Percentiles rank a stretch among this genome's conserved stretches.
phyloP scores from a whole-genome alignment of 2,329 filamentous ascomycete species.

The Pleurostoma richardsiae region DNA sequence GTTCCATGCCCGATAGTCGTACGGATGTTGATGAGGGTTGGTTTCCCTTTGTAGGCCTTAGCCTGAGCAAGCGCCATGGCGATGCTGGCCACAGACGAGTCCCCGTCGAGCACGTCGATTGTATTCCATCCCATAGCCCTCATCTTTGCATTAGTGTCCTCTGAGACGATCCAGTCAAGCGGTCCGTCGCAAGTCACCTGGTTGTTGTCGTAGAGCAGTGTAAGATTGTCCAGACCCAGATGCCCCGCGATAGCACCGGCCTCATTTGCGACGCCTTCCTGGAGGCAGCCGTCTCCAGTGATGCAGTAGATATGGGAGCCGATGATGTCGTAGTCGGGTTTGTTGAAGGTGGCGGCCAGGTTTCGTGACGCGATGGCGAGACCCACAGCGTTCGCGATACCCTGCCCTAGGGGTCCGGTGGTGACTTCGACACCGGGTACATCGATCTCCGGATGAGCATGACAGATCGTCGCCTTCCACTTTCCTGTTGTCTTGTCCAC shows the following conservation, averaged over 20 bases:
- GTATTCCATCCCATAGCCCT: constrained; percentile 50
- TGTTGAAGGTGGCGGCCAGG: constrained; percentile 48
- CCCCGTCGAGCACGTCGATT: constrained; percentile 47
- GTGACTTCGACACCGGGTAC: constrained; percentile 54
- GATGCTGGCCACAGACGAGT: constrained; percentile 40
- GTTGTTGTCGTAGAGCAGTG: constrained; percentile 57
- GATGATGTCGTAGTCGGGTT: constrained; percentile 39
- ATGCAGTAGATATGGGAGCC: constrained; percentile 51
- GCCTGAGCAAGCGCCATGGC: constrained; percentile 40
- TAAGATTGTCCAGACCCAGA: constrained; percentile 49
- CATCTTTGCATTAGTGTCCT: constrained; percentile 56
- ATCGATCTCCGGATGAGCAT: constrained; percentile 54
- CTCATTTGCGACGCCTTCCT: constrained; percentile 53
- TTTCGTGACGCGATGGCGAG: constrained; percentile 54
- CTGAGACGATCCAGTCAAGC: constrained; percentile 46
- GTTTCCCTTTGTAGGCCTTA: constrained; percentile 37
- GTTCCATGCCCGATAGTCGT: constrained; percentile 51
- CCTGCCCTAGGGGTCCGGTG: constrained; percentile 54
- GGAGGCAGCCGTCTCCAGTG: constrained; percentile 54
- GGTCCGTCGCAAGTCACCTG: constrained; percentile 54
- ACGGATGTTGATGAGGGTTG: constrained; percentile 52
- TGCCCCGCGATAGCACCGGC: constrained; percentile 52
- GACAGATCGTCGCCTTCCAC: constrained; percentile 42
- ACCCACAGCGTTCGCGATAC: constrained; percentile 56
- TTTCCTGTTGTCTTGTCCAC: not conserved